Conservation (phyloP, 2,329 filamentous ascomycete species). For the Escovopsis sp. region DNA sequence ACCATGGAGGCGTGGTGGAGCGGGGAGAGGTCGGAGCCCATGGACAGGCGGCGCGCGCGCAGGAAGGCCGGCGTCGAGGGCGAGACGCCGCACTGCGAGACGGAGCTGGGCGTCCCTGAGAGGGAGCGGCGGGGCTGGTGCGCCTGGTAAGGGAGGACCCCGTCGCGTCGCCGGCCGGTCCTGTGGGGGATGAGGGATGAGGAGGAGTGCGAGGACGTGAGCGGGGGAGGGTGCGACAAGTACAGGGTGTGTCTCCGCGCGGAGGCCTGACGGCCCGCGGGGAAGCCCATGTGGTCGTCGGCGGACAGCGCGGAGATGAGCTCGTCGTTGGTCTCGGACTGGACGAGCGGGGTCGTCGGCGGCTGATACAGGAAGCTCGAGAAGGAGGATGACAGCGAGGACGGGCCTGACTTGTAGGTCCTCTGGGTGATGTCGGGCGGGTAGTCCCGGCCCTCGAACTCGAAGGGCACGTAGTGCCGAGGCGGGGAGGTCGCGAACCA, state of each 20-base stretch:
- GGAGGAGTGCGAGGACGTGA: constrained; percentile 25
- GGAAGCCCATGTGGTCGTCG: constrained; percentile 28
- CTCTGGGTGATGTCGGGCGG: constrained; percentile 9
- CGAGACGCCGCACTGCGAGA: constrained; percentile 24
- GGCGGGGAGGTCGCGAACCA: constrained; percentile 46
- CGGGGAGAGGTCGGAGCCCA: constrained; percentile 59
- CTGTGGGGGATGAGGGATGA: constrained; percentile 12
- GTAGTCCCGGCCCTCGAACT: constrained; percentile 22
- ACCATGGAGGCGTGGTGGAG: constrained; percentile 90
- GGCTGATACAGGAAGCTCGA: constrained; percentile 73
- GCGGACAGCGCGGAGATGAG: constrained; percentile 42
- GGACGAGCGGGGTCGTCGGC: constrained; percentile 82
- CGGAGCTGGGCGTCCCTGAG: constrained; percentile 37
- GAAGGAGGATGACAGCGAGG: constrained; percentile 55
- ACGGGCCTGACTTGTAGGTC: constrained; percentile 31
- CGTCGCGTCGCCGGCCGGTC: constrained; percentile 39
- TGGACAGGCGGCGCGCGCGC: constrained; percentile 51
- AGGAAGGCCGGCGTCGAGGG: constrained; percentile 36
- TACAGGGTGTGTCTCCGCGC: constrained; percentile 57
- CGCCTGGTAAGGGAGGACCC: constrained; percentile 53
- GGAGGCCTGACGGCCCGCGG: constrained; percentile 22
- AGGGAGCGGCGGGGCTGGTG: constrained; percentile 67
- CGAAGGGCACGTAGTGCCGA: constrained; percentile 33
- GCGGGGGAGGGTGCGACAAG: constrained; percentile 37
- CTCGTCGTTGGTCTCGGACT: constrained; percentile 76